Base-by-base conservation (phyloP, 148 eudicot genomes). In the Diospyros kaki region DNA sequence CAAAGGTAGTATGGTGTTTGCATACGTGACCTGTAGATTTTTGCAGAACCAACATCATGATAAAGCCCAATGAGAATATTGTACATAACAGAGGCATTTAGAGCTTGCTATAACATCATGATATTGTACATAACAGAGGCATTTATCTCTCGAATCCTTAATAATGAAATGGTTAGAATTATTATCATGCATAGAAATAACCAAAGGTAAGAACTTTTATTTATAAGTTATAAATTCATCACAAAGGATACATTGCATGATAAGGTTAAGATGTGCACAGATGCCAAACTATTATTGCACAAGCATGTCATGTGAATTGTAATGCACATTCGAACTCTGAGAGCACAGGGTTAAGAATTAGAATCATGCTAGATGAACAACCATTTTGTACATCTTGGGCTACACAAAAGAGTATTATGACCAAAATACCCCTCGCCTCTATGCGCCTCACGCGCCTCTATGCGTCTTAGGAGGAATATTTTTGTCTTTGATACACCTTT, bases 1-100 rank as follows among this genome's bases (percentile, higher is more conserved):
- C 81, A 95, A 66, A 44, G 86, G 85, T 66, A 81, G 71, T 84
- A 92, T 77, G 9, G 89, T 82, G 84, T 88, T 88, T 67, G 81
- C 84, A 88, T 89, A 93, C 28, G 82, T 83, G 46, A 93, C 94
- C 99, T 95, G 82, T 62, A 74, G 73, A 60, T 66, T 70, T 62
- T 70, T 71, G 44, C 12, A 65, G 7, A 62, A 17, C 43, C 12
- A 44, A 58, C 60, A 72, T 61, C 58, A 61, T 42, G 11, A n/a
- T 14, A 52, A 13, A 2, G 17, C 39, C 46, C 14, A 68, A 68
- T 4, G 10, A 44, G 5, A 66, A 18, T 10, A 75, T 42, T 44
- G 11, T 18, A 8, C 48, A 43, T 39, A 14, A 6, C 0, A 56
- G 3, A 6, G 59, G 15, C 13, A 1, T n/a, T 9, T n/a, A n/a